phyloP scores from a whole-genome alignment of 495 filamentous ascomycete species.

The Xylaria telfairii region DNA sequence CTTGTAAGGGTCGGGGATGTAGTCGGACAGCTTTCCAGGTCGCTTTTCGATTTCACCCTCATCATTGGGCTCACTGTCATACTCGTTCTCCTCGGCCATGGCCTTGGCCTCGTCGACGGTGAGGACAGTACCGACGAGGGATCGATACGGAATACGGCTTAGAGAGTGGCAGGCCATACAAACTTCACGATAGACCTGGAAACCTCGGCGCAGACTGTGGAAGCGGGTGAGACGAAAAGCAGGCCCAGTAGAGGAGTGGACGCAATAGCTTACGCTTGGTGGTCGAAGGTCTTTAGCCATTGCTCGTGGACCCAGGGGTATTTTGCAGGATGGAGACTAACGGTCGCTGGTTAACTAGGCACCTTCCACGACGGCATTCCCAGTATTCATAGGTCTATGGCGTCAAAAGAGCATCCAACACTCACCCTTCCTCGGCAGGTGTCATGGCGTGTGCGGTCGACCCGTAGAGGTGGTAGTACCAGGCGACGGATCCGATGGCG shows the following conservation, averaged over 20 bases:
- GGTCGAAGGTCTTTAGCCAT: conserved; percentile 94
- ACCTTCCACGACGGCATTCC: conserved; percentile 7
- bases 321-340: conserved; percentile 84
- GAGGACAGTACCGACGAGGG: conserved; percentile 87
- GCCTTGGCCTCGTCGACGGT: conserved; percentile 98
- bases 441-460: conserved; percentile 86
- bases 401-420: conserved; percentile 34
- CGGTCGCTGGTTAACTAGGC: conserved; percentile 32
- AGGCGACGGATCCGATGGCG: conserved; percentile 85
- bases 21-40: conserved; percentile 96
- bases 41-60: conserved; percentile 98
- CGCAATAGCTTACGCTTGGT: conserved; percentile 75
- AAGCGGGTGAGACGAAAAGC: conserved; percentile 28
- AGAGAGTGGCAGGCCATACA: conserved; percentile 98
- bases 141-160: conserved; percentile 88
- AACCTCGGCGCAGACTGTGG: conserved; percentile 91
- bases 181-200: conserved; percentile 99
- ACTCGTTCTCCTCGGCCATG: conserved; percentile 97
- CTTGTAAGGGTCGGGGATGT: conserved; percentile 92
- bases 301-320: conserved; percentile 96
- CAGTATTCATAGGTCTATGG: neutral
- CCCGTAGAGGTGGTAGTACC: conserved; percentile 97
- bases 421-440: conserved; percentile 96
- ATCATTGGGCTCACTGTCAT: conserved; percentile 97
- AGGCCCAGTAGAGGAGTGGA: conserved; percentile 1